Conservation (phyloP, 108 stramenopile species). For the Hondaea fermentalgiana region DNA sequence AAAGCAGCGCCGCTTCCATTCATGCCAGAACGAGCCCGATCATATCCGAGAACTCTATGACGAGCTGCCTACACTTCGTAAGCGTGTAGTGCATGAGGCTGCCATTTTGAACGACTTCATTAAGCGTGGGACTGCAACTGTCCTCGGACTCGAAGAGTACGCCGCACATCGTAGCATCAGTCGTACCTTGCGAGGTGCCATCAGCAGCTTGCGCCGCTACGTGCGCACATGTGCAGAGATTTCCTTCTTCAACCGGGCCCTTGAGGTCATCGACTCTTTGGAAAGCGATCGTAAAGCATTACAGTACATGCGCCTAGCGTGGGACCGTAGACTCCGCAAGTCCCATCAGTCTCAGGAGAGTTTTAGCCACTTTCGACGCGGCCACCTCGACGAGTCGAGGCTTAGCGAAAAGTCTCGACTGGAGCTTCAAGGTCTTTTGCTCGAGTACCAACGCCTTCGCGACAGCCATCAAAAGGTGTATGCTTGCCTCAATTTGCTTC, state of each 20-base stretch:
- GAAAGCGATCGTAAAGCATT: background rate
- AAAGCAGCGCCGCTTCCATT: background rate
- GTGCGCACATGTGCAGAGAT: background rate
- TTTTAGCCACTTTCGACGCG: background rate
- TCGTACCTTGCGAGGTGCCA: background rate
- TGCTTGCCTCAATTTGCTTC: background rate
- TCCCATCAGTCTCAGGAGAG: background rate
- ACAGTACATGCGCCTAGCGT: background rate
- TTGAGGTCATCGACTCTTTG: background rate
- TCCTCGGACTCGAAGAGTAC: background rate
- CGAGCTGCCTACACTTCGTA: background rate
- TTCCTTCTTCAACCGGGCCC: background rate
- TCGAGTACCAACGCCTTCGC: background rate
- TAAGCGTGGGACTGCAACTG: background rate
- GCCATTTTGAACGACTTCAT: background rate
- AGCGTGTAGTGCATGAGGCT: background rate
- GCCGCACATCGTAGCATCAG: background rate
- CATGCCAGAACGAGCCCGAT: background rate
- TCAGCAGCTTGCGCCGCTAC: background rate
- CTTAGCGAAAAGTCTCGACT: background rate
- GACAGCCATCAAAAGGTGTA: background rate
- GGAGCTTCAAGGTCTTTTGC: background rate
- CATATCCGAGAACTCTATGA: background rate
- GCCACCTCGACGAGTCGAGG: background rate
- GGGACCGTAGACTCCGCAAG: background rate